Conservation (phyloP, 805 yeast species). For the Kodamaea lidongshanica region DNA sequence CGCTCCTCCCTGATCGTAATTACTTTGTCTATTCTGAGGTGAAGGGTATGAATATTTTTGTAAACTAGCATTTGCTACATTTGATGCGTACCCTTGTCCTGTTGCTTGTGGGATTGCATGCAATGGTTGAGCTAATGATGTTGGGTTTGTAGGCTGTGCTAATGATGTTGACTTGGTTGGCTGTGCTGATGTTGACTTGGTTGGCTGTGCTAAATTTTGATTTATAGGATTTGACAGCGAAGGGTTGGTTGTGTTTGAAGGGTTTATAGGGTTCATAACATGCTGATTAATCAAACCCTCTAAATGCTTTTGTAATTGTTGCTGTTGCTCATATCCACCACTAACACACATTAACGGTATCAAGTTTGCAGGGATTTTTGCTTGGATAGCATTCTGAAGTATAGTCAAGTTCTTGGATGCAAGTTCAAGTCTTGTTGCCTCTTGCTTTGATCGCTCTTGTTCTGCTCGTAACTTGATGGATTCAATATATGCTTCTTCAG, state of each 20-base stretch:
- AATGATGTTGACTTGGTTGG: no score
- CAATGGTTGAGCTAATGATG: no score
- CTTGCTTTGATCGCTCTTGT: conserved; percentile 81
- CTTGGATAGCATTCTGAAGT: conserved; percentile 51
- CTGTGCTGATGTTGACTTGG: no score
- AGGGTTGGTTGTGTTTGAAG: conserved; percentile 2
- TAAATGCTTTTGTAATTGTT: conserved; percentile 1
- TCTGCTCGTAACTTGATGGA: conserved; percentile 58
- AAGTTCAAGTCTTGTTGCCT: conserved; percentile 60
- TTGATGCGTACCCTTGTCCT: no score
- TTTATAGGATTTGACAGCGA: no score
- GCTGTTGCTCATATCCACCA: conserved; percentile 4
- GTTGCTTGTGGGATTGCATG: no score
- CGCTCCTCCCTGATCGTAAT: no score
- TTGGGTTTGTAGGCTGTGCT: no score
- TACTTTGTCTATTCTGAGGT: no score
- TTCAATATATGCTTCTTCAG: conserved; percentile 52
- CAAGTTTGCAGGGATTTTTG: conserved; percentile 58
- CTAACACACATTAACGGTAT: conserved; percentile 57
- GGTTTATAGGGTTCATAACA: conserved; percentile 4
- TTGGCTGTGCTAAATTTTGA: no score
- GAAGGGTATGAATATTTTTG: no score
- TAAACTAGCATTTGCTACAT: no score
- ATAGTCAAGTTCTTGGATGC: conserved; percentile 56
- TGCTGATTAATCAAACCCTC: conserved; percentile 10